Evolutionary conservation across 441 rosid species (phyloP).

Genomic region (Geranium incanum): DNA sequence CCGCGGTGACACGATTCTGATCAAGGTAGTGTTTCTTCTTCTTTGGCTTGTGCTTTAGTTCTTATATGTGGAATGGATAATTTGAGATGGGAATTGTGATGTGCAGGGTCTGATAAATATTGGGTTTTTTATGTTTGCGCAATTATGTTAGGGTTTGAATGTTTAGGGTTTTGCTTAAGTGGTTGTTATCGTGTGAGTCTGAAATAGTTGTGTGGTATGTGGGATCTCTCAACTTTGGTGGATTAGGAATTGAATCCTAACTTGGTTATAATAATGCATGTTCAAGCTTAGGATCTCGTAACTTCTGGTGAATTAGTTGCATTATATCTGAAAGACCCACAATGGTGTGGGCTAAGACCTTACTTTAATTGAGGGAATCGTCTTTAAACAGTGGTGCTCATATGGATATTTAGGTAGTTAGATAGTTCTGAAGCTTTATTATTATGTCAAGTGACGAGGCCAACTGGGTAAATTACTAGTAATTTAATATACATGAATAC

Average conservation of each 20-base stretch:
- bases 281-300: neutral
- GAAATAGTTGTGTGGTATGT: neutral
- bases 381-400: neutral
- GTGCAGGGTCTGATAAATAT: too few species aligned
- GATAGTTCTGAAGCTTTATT: neutral
- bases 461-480: too few species aligned
- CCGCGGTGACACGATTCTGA: conserved; percentile 24
- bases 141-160: neutral
- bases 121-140: neutral
- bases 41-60: neutral
- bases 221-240: neutral
- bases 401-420: too few species aligned
- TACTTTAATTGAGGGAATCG: neutral
- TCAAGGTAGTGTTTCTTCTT: conserved; percentile 14
- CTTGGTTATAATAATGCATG: neutral
- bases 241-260: neutral
- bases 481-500: too few species aligned
- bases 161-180: neutral
- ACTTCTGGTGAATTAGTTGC: neutral
- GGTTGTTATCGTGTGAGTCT: neutral
- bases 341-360: neutral
- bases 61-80: neutral
- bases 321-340: neutral
- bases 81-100: neutral
- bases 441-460: too few species aligned